Base-by-base conservation (phyloP, 495 filamentous ascomycete genomes). In the Viridothelium virens region DNA sequence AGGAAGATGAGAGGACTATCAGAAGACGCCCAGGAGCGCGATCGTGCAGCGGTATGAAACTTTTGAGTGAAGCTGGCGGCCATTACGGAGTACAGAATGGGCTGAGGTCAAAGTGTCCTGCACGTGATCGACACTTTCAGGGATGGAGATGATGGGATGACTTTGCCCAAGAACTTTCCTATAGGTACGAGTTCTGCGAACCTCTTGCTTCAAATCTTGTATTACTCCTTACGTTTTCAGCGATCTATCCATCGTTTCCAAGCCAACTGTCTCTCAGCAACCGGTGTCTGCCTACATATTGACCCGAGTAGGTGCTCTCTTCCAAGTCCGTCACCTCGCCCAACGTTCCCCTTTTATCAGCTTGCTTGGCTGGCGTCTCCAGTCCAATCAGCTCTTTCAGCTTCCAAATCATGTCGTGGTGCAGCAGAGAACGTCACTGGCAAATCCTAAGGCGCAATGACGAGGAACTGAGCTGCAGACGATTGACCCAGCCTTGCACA, bases 161-260 rank as follows among this genome's bases (percentile, higher is more conserved):
- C 11, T 59, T 59, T 59, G 53, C 53, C 36, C 53, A 7, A 36
- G 3, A 18, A 59, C 14, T 59, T 36, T 36, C 5, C 11, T 59
- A 4, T 31, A 59, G 6, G 25, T 25, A 25, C 48, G 16, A 12
- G 25, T 18, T 53, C 16, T 5, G 25, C 25, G 12, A 59, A 1
- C 53, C 1, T 53, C 53, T 59, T 59, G 53, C 10, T 59, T 36
- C 53, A 36, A 41, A 2, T 9, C 38, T 33, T 63, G 61, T 63
- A 47, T 63, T 41, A 44, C 37, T 41, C 61, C 5, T 63, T 63
- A 37, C 61, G 33, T 44, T 63, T 36, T 36, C 38, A 34, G 56
- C 53, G 53, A 62, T 62, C 64, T 38, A 66, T 6, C 33, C 53
- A 56, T 10, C 56, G 47, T 65, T 56, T n/a, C 37, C 38, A 18